A percentile compares a stretch with the other conserved stretches of the same genome.
Conservation (phyloP, 306 rosid species). For the Pterocarpus santalinus region DNA sequence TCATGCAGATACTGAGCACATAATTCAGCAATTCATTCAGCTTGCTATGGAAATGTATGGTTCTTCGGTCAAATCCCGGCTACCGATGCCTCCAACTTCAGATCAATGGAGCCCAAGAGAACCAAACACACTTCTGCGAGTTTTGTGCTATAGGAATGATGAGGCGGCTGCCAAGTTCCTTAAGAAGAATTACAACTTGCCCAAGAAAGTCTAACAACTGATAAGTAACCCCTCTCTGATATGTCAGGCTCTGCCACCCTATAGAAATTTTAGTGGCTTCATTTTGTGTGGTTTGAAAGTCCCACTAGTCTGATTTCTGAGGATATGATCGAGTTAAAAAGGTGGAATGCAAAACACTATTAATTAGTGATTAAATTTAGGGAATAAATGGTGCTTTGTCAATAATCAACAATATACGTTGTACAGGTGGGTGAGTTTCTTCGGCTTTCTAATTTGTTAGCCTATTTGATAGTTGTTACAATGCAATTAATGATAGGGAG, state of each 20-base stretch:
- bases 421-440: conserved; percentile 51
- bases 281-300: conserved; percentile 31
- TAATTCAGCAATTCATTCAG: conserved; percentile 73
- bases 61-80: conserved; percentile 71
- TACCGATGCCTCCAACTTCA: conserved; percentile 84
- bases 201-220: conserved; percentile 71
- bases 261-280: conserved; percentile 27
- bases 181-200: conserved; percentile 86
- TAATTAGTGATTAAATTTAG: conserved; percentile 32
- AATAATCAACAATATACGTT: conserved; percentile 35
- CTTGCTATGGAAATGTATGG: conserved; percentile 60
- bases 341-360: conserved; percentile 14
- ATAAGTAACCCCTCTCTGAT: conserved; percentile 40
- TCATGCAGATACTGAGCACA: conserved; percentile 56
- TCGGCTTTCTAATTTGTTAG: conserved; percentile 36
- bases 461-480: conserved; percentile 29
- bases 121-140: conserved; percentile 86
- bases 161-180: conserved; percentile 93
- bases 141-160: conserved; percentile 85
- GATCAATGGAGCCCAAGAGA: conserved; percentile 86
- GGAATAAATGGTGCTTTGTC: conserved; percentile 30
- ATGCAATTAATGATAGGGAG: conserved; percentile 10
- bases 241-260: conserved; percentile 25
- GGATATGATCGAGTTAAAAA: conserved; percentile 31
- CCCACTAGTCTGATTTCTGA: background rate